A percentile compares a stretch with the other conserved stretches of the same genome.
Conservation (phyloP, 2,329 filamentous ascomycete species). For the Sporothrix brasiliensis region DNA sequence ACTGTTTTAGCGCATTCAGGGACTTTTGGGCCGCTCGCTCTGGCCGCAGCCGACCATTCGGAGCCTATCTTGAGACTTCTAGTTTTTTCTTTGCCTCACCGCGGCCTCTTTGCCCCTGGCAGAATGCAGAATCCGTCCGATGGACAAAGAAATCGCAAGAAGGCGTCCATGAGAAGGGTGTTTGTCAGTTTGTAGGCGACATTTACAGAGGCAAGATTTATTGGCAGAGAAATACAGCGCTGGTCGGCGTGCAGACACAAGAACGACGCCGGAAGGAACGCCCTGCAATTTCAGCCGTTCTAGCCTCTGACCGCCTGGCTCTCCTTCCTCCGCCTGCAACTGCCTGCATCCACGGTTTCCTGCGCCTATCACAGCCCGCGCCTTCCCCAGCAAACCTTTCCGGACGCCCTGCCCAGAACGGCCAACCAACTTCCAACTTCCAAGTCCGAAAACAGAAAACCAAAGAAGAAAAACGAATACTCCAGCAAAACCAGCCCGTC, state of each 20-base stretch:
- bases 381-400: not conserved
- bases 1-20: constrained; percentile 6
- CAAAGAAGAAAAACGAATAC: constrained; percentile 21
- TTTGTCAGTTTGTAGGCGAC: not conserved
- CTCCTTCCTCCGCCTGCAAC: not conserved
- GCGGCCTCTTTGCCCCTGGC: constrained; percentile 14
- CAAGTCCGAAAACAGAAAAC: constrained; percentile 6
- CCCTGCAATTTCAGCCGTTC: constrained; percentile 12
- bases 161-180: not conserved
- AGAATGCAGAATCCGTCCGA: not conserved
- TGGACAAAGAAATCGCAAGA: not conserved
- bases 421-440: constrained; percentile 25
- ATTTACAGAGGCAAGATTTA: not conserved
- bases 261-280: not conserved
- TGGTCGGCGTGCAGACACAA: not conserved
- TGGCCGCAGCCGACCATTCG: constrained; percentile 4
- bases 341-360: not conserved
- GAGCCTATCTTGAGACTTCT: not conserved
- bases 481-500: not conserved
- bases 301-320: not conserved
- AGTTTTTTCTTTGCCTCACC: constrained; percentile 22
- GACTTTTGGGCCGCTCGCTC: constrained; percentile 1
- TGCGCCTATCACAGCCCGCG: not conserved
- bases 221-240: not conserved
- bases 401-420: not conserved